phyloP scores from a whole-genome alignment of 2,329 filamentous ascomycete species.

The Phialocephala subalpina region DNA sequence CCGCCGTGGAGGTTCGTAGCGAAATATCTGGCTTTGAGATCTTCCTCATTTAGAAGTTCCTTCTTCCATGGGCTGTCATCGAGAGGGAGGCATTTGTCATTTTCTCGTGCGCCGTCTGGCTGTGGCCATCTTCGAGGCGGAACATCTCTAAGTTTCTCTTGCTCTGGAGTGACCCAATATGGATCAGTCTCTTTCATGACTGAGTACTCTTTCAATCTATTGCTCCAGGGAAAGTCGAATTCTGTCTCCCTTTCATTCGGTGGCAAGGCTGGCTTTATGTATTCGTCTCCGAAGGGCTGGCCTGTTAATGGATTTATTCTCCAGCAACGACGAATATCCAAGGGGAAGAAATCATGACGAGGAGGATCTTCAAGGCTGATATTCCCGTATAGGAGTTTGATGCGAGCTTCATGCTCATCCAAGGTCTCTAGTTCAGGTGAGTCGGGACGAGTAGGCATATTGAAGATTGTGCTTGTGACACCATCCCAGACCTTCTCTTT shows the following conservation, averaged over 20 bases:
- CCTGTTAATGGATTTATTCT: conserved; percentile 8
- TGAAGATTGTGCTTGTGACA: conserved; percentile 41
- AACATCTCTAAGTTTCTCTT: conserved; percentile 30
- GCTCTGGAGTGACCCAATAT: conserved; percentile 36
- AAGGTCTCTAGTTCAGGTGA: conserved; percentile 1
- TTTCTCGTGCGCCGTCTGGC: neutral
- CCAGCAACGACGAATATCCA: conserved; percentile 39
- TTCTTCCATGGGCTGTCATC: conserved; percentile 36
- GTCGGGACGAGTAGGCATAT: conserved; percentile 35
- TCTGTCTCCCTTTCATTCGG: conserved; percentile 8
- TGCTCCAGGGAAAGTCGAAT: conserved; percentile 23
- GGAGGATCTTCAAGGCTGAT: conserved; percentile 10
- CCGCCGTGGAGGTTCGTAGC: conserved; percentile 39
- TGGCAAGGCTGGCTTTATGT: neutral
- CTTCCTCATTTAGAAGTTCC: conserved; percentile 32
- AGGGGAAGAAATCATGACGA: conserved; percentile 34
- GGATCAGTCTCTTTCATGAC: conserved; percentile 33
- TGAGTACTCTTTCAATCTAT: conserved; percentile 15
- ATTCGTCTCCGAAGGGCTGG: neutral
- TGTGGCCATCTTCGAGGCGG: conserved; percentile 35
- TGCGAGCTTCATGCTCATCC: conserved; percentile 17
- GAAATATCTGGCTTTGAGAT: conserved; percentile 35
- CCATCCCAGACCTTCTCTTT: conserved; percentile 40
- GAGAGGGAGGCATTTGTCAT: conserved; percentile 20
- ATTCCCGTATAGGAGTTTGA: conserved; percentile 23